These are phyloP conservation scores for Solanum raphanifolium DNA, from an alignment of 257 asterid species.

Conservation along the genomic window DNA sequence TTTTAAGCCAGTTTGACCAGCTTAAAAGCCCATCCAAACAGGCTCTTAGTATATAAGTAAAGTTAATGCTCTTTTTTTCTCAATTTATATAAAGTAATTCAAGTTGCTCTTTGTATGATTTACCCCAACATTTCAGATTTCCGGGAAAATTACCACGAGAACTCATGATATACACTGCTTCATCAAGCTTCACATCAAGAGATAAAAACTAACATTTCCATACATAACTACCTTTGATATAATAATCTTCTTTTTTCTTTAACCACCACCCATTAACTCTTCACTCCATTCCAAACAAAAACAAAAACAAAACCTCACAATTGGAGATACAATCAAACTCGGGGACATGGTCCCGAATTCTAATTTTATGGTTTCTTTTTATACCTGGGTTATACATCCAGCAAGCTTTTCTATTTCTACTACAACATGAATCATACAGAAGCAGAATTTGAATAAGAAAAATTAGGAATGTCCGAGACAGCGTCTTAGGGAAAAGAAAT, in stretches of 20 bases:
- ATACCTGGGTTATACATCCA: background rate
- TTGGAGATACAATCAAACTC: background rate
- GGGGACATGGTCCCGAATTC: background rate
- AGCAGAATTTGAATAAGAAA: background rate
- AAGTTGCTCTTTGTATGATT: background rate
- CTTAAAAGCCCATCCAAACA: no score
- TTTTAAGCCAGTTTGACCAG: no score
- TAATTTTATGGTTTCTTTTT: background rate
- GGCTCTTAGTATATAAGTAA: no score
- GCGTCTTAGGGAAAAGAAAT: slow-evolving; percentile 17
- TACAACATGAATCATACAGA: background rate
- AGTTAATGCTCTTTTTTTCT: no score
- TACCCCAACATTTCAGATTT: background rate
- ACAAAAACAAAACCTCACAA: background rate
- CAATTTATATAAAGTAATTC: background rate
- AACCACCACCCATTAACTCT: background rate
- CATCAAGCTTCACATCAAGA: background rate
- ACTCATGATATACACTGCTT: background rate
- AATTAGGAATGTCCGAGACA: slow-evolving; percentile 21
- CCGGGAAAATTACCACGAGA: background rate
- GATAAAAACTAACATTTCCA: background rate
- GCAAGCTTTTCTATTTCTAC: background rate
- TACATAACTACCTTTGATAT: background rate
- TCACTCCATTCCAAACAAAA: background rate
- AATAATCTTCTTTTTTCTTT: background rate